These are phyloP conservation scores for Bipolaris gigantea DNA, from an alignment of 2,329 filamentous ascomycete genomes.

Conservation along the genomic window DNA sequence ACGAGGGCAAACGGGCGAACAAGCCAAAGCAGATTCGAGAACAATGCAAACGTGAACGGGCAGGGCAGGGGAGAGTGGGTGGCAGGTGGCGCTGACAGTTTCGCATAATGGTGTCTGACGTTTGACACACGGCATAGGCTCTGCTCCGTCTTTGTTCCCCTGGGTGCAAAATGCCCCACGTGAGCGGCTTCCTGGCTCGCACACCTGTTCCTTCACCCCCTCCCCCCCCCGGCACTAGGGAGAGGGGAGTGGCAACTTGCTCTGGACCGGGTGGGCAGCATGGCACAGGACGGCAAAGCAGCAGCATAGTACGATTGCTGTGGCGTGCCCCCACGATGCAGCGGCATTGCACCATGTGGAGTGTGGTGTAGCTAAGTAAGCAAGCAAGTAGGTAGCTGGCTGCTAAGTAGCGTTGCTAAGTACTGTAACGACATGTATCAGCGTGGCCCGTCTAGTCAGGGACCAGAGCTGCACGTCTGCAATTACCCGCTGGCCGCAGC, in stretches of 20 bases:
- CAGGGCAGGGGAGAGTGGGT: no score
- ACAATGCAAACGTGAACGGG: slow-evolving; percentile 2
- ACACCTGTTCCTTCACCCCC: not conserved
- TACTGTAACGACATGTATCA: not conserved
- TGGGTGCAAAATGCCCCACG: slow-evolving; percentile 6
- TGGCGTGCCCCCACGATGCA: not conserved
- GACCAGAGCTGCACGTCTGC: slow-evolving; percentile 15
- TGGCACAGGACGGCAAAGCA: not conserved
- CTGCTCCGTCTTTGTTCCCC: slow-evolving; percentile 4
- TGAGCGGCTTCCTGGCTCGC: slow-evolving; percentile 2
- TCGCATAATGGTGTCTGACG: slow-evolving; percentile 12
- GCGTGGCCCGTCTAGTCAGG: slow-evolving; percentile 24
- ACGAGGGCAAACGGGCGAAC: slow-evolving; percentile 7
- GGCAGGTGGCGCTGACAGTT: not conserved
- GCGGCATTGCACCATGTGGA: not conserved
- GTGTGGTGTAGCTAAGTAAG: no score
- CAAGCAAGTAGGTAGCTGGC: no score
- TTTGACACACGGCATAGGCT: slow-evolving; percentile 4
- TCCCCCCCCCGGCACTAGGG: slow-evolving; percentile 11
- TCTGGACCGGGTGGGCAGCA: slow-evolving; percentile 16
- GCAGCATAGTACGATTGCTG: not conserved
- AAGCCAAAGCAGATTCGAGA: slow-evolving; percentile 11
- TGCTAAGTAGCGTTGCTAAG: no score
- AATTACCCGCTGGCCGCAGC: slow-evolving; percentile 14
- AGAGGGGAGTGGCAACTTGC: slow-evolving; percentile 15